Evolutionary conservation across 2,329 filamentous ascomycete species (phyloP), one percentile per base, ranked within the genome.

Genomic region (Fusarium gaditjirri): DNA sequence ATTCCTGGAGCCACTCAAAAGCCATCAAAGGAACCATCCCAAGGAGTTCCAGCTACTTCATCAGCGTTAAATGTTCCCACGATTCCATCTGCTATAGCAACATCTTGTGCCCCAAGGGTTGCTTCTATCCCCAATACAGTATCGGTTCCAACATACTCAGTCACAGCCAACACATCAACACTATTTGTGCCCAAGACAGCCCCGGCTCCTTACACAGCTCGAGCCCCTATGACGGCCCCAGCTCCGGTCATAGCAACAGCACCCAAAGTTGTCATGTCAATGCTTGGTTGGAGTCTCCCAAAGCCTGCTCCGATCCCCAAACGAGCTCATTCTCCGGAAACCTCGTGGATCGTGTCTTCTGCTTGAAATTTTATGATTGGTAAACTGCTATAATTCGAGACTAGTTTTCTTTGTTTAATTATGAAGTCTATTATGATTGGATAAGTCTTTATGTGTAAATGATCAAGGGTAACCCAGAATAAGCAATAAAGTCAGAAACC

Each of bases 261-360:
- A 17, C 68, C 71, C 13, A 49, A 62, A n/a, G 46, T 72, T 10
- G 68, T 72, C 39, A 58, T 58, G 33, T 65, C 62, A 5, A 71
- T 61, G 59, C 50, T 68, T 5, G 38, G 36, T 19, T 68, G 47
- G 43, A 44, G 59, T 12, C 36, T 62, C 1, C 71, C 71, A 16
- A 62, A 63, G 42, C 46, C 68, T 56, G 71, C 57, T 3, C 64
- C 71, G 3, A 17, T 66, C 17, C 71, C 71, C 13, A 49, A 29
- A 3, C 43, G 27, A 17, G 70, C 70, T 19, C 66, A 55, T 23
- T 60, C 49, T 11, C 61, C 70, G 5, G 35, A n/a, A n/a, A 58
- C 59, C 31, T 68, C 62, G 8, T 65, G 55, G 58, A n/a, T 68
- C 12, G 29, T 31, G 6, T 52, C 50, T 16, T 50, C 70, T 33